Conservation (phyloP, 805 yeast genomes). For the Cyberlindnera maclurae region DNA sequence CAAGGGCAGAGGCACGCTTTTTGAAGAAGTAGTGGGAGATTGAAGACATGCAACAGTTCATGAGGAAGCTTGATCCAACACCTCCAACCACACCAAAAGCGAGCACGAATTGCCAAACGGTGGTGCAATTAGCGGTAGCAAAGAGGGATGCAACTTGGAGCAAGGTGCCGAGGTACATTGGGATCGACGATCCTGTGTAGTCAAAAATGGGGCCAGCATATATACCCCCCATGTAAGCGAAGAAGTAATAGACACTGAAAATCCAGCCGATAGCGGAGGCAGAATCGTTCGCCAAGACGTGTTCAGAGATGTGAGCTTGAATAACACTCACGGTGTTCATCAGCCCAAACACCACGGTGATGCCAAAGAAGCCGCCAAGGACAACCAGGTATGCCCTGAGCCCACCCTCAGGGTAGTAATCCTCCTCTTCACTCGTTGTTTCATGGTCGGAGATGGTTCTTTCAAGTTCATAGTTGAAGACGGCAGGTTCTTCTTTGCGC, state of each 20-base stretch:
- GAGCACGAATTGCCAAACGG: conserved; percentile 42
- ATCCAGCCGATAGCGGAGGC: conserved; percentile 62
- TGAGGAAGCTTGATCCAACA: conserved; percentile 38
- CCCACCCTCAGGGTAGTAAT: conserved; percentile 44
- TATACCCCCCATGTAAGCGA: conserved; percentile 26
- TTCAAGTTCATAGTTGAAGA: no score
- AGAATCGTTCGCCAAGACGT: conserved; percentile 40
- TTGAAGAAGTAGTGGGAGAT: conserved; percentile 36
- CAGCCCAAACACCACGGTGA: conserved; percentile 53
- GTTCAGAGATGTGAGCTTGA: conserved; percentile 51
- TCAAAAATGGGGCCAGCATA: conserved; percentile 48
- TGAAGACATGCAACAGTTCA: conserved; percentile 36
- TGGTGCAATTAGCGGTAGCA: conserved; percentile 34
- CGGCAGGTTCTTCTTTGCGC: no score
- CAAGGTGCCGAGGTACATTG: conserved; percentile 38
- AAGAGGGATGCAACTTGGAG: conserved; percentile 37
- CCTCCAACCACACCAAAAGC: conserved; percentile 41
- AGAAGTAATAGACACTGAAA: conserved; percentile 33
- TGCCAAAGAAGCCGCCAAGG: conserved; percentile 41
- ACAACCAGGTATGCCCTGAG: conserved; percentile 29
- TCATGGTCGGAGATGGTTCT: not conserved
- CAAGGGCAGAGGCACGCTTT: conserved; percentile 35
- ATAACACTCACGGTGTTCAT: conserved; percentile 61
- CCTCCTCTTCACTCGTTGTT: conserved; percentile 10
- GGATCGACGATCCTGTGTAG: conserved; percentile 42